Evolutionary conservation across 2,329 filamentous ascomycete genomes (phyloP).

Genomic region (Penicillium sp.): DNA sequence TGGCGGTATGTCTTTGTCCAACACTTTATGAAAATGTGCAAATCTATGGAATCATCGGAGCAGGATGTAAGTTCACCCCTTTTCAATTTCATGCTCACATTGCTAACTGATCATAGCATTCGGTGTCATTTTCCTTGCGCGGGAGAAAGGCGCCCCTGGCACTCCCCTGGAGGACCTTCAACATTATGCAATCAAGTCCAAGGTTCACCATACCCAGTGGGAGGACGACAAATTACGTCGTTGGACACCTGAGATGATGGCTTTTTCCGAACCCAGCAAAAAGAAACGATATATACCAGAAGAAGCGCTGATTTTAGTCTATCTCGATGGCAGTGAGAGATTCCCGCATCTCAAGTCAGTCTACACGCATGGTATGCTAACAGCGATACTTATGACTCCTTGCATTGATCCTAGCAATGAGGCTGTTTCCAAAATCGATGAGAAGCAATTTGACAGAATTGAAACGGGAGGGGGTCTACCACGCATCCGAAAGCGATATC

Average conservation of each 20-base stretch:
- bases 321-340: constrained; percentile 23
- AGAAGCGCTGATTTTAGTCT: constrained; percentile 30
- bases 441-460: background rate
- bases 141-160: constrained; percentile 7
- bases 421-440: background rate
- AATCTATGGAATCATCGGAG: constrained; percentile 20
- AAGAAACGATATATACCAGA: constrained; percentile 21
- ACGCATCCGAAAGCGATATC: background rate
- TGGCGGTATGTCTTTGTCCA: background rate
- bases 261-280: constrained; percentile 5
- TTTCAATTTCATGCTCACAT: background rate
- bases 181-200: constrained; percentile 26
- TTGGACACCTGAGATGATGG: constrained; percentile 4
- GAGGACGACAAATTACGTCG: background rate
- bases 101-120: constrained; percentile 20
- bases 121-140: constrained; percentile 22
- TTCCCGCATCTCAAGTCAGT: constrained; percentile 33
- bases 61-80: constrained; percentile 17
- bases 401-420: constrained; percentile 19
- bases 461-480: background rate
- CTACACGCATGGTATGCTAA: constrained; percentile 25
- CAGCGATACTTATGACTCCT: constrained; percentile 32
- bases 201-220: constrained; percentile 12
- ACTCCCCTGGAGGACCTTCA: background rate
- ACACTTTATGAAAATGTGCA: constrained; percentile 9